Conservation (phyloP, 2,329 filamentous ascomycete species). For the Lizonia empirigonia region DNA sequence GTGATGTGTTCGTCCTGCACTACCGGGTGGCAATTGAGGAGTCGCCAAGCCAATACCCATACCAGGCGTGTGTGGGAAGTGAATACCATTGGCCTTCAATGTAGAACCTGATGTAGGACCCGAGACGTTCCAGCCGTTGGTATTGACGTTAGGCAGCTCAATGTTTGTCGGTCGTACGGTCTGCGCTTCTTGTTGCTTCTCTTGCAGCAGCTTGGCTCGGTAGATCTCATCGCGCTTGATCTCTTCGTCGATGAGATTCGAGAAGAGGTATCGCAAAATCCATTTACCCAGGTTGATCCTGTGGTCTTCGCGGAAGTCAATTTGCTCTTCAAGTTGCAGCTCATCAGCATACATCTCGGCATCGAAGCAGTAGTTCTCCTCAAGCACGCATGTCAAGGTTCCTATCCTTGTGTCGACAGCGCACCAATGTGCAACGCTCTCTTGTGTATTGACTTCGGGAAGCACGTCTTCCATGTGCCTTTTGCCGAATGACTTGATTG, state of each 20-base stretch:
- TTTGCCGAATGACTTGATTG: constrained; percentile 91
- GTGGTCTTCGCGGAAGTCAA: constrained; percentile 89
- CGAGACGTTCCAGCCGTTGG: constrained; percentile 56
- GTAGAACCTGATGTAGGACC: constrained; percentile 56
- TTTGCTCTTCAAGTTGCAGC: constrained; percentile 71
- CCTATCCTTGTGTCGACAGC: constrained; percentile 93
- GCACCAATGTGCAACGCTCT: constrained; percentile 95
- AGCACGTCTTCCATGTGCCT: constrained; percentile 91
- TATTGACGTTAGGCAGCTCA: constrained; percentile 55
- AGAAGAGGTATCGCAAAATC: constrained; percentile 91
- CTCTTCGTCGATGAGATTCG: constrained; percentile 86
- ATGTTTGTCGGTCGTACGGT: constrained; percentile 67
- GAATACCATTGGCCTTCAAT: constrained; percentile 65
- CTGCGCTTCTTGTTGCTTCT: constrained; percentile 63
- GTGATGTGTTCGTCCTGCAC: constrained; percentile 43
- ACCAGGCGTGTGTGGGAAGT: constrained; percentile 70
- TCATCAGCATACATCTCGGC: constrained; percentile 97
- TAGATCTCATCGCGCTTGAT: constrained; percentile 78
- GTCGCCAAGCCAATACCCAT: constrained; percentile 79
- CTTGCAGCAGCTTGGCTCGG: constrained; percentile 71
- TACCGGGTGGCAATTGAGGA: constrained; percentile 55
- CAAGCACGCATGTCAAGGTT: constrained; percentile 85
- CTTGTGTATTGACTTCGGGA: constrained; percentile 80
- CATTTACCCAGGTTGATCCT: constrained; percentile 97
- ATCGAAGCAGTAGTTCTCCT: constrained; percentile 96